A percentile compares a stretch with the other conserved stretches of the same genome.
Evolutionary conservation across 2,329 filamentous ascomycete species (phyloP).

Genomic region (Tolypocladium endophyticum): DNA sequence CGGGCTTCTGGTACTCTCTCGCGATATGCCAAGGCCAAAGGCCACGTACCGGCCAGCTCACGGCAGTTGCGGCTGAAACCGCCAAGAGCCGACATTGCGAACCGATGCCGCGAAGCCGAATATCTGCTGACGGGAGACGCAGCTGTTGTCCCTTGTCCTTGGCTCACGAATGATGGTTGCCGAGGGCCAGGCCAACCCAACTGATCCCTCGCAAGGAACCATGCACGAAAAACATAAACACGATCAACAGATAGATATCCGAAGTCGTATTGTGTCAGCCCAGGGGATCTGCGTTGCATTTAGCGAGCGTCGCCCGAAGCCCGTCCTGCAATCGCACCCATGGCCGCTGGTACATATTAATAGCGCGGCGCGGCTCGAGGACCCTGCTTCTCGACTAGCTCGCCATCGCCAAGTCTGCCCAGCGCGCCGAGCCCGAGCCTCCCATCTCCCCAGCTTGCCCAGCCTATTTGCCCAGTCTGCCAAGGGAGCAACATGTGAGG

Average conservation of each 20-base stretch:
- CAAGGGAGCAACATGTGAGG: not conserved
- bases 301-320: not conserved
- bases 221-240: not conserved
- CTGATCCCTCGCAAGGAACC: not conserved
- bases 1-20: not conserved
- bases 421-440: not conserved
- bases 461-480: not conserved
- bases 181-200: no score
- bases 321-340: not conserved
- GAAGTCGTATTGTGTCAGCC: not conserved
- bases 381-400: not conserved
- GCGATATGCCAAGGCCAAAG: not conserved
- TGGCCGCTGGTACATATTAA: not conserved
- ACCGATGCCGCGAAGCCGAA: not conserved
- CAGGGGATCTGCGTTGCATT: not conserved
- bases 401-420: not conserved
- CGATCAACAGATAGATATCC: not conserved
- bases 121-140: not conserved
- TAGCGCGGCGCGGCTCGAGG: not conserved
- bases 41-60: not conserved
- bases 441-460: not conserved
- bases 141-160: not conserved
- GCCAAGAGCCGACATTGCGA: not conserved
- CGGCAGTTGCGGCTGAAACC: not conserved
- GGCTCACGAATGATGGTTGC: not conserved